A percentile compares a stretch with the other conserved stretches of the same genome.
Evolutionary conservation across 2,329 filamentous ascomycete genomes (phyloP).

Genomic region (Ascocoryne sarcoides): DNA sequence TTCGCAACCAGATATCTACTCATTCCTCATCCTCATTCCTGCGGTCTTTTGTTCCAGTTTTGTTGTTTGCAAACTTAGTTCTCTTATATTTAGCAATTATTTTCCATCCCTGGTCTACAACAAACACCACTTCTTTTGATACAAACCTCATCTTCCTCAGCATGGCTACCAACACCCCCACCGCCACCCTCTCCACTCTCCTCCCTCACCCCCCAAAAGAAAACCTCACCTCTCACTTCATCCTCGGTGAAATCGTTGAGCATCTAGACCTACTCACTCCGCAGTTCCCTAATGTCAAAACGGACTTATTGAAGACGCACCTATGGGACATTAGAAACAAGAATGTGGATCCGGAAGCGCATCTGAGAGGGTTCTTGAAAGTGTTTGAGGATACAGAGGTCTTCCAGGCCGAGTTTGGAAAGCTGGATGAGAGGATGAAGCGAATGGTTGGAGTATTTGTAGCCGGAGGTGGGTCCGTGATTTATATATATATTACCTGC

Average conservation of each 20-base stretch:
- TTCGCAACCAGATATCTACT: background rate
- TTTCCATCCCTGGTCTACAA: background rate
- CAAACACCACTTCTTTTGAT: background rate
- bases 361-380: constrained; percentile 27
- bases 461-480: constrained; percentile 16
- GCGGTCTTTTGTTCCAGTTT: background rate
- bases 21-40: background rate
- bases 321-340: constrained; percentile 26
- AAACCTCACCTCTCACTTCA: constrained; percentile 22
- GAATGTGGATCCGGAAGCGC: constrained; percentile 25
- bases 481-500: too few relatives aligned
- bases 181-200: constrained; percentile 1
- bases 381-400: constrained; percentile 25
- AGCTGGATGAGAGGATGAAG: constrained; percentile 25
- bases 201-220: constrained; percentile 15
- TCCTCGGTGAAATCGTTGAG: constrained; percentile 29
- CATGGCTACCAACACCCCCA: constrained; percentile 1
- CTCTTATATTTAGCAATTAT: background rate
- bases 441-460: constrained; percentile 27
- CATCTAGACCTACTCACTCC: constrained; percentile 24
- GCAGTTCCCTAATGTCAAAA: constrained; percentile 21
- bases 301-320: constrained; percentile 22
- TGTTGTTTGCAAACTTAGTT: too few relatives aligned
- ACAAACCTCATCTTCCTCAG: constrained; percentile 3
- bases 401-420: constrained; percentile 23